phyloP scores from a whole-genome alignment of 768 basidiomycete genomes.

The Amanita rubescens region DNA sequence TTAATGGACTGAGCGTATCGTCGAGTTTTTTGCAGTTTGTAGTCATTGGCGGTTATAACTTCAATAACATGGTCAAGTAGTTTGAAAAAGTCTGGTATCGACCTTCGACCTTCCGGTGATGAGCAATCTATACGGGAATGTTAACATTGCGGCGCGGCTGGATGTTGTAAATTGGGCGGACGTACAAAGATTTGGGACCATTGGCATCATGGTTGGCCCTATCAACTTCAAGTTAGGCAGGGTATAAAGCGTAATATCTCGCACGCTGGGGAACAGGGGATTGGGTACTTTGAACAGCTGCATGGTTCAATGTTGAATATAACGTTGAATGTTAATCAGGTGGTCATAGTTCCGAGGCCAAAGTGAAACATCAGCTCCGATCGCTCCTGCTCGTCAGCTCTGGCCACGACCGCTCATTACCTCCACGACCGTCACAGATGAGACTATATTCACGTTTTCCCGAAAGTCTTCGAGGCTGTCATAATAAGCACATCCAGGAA shows the following conservation, averaged over 20 bases:
- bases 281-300: not conserved
- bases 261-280: not conserved
- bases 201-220: not conserved
- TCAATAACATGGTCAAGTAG: slow-evolving; percentile 12
- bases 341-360: too few relatives aligned
- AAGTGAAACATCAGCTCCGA: too few relatives aligned
- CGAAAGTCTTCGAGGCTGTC: too few relatives aligned
- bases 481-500: too few relatives aligned
- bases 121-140: slow-evolving; percentile 13
- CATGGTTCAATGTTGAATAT: too few relatives aligned
- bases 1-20: not conserved
- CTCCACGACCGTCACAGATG: too few relatives aligned
- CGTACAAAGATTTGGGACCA: not conserved
- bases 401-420: too few relatives aligned
- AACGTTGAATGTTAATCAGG: too few relatives aligned
- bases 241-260: not conserved
- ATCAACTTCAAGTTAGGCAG: not conserved
- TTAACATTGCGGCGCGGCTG: slow-evolving; percentile 1
- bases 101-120: slow-evolving; percentile 14
- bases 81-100: slow-evolving; percentile 14
- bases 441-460: too few relatives aligned
- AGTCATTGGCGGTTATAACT: slow-evolving; percentile 9
- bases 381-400: too few relatives aligned
- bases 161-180: slow-evolving; percentile 2
- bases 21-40: slow-evolving; percentile 11